A percentile compares a stretch with the other conserved stretches of the same genome.
These are phyloP conservation scores for Suillus ampliporus DNA, from an alignment of 768 basidiomycete genomes.

Conservation along the genomic window DNA sequence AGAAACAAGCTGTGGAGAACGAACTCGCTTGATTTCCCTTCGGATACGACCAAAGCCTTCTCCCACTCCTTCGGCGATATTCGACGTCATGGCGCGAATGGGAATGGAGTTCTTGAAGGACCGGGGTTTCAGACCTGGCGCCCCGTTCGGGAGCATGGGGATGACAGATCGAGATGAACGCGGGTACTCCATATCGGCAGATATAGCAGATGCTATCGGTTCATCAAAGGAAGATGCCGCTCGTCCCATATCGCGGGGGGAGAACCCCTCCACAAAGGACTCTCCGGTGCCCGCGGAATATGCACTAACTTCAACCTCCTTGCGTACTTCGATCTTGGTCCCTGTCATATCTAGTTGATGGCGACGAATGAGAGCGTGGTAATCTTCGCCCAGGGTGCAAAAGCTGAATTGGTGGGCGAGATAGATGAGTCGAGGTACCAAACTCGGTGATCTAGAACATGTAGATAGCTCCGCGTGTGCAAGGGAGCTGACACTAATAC, in stretches of 20 bases:
- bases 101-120: slow-evolving; percentile 55
- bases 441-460: slow-evolving; percentile 56
- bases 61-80: slow-evolving; percentile 58
- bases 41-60: slow-evolving; percentile 65
- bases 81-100: slow-evolving; percentile 56
- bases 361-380: slow-evolving; percentile 75
- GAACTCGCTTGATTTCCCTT: slow-evolving; percentile 58
- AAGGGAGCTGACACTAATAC: slow-evolving; percentile 55
- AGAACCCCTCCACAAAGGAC: slow-evolving; percentile 59
- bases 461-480: slow-evolving; percentile 86
- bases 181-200: slow-evolving; percentile 61
- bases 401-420: slow-evolving; percentile 88
- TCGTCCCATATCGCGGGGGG: slow-evolving; percentile 49
- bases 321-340: slow-evolving; percentile 70
- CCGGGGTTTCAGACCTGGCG: slow-evolving; percentile 44
- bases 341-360: slow-evolving; percentile 64
- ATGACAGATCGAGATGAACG: slow-evolving; percentile 49
- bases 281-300: slow-evolving; percentile 48
- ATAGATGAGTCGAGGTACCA: slow-evolving; percentile 80
- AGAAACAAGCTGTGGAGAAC: slow-evolving; percentile 47
- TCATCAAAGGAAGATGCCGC: slow-evolving; percentile 66
- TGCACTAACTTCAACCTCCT: slow-evolving; percentile 70
- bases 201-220: slow-evolving; percentile 76
- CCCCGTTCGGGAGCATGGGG: slow-evolving; percentile 85
- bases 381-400: slow-evolving; percentile 74